Percentiles rank a stretch among this genome's conserved stretches.
Evolutionary conservation across 2,329 filamentous ascomycete species (phyloP).

Genomic region (Metarhizium guizhouense): DNA sequence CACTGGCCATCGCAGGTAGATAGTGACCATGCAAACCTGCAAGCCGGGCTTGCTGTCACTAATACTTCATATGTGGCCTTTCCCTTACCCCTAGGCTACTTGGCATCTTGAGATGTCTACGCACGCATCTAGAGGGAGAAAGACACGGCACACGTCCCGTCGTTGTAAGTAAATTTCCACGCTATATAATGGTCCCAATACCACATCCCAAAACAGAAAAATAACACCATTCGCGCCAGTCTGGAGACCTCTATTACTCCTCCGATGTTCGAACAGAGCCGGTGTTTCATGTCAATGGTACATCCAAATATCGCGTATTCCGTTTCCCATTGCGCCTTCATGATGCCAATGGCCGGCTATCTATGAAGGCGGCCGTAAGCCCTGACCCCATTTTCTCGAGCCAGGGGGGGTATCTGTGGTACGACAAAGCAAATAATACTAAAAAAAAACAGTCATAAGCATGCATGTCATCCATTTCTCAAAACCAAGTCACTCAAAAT

Average conservation of each 20-base stretch:
- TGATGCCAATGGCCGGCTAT: slow-evolving; percentile 2
- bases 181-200: background rate
- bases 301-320: slow-evolving; percentile 2
- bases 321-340: slow-evolving; percentile 4
- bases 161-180: background rate
- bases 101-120: background rate
- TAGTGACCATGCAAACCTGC: background rate
- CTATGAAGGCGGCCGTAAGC: slow-evolving; percentile 3
- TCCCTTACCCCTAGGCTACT: background rate
- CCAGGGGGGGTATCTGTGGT: slow-evolving; percentile 6
- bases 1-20: too few relatives aligned
- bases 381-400: background rate
- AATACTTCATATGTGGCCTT: background rate
- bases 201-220: slow-evolving; percentile 2
- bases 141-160: background rate
- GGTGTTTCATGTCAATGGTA: slow-evolving; percentile 4
- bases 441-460: background rate
- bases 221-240: slow-evolving; percentile 5
- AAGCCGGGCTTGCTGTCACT: background rate
- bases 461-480: background rate
- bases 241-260: slow-evolving; percentile 1
- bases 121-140: background rate
- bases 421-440: slow-evolving; percentile 2
- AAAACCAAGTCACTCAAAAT: slow-evolving; percentile 9
- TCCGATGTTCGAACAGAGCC: background rate